phyloP scores from a whole-genome alignment of 2,329 filamentous ascomycete genomes.

The Aspergillus alliaceus region DNA sequence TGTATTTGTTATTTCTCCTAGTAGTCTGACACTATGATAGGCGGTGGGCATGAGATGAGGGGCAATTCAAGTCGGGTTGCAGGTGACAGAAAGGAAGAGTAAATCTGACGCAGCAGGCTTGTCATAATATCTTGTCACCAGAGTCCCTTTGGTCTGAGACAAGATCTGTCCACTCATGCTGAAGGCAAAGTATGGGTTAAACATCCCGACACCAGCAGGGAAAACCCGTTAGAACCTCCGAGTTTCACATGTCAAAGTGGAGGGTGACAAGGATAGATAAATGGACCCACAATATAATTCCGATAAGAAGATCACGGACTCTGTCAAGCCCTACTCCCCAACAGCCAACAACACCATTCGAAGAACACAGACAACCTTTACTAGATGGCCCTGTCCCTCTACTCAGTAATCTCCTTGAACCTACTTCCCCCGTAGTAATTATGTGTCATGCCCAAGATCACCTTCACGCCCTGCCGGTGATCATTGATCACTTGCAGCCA shows the following conservation, averaged over 20 bases:
- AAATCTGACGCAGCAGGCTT: background rate
- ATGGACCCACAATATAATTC: background rate
- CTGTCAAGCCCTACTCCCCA: too few relatives aligned
- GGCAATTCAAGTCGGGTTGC: background rate
- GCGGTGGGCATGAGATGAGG: background rate
- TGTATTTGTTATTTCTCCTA: background rate
- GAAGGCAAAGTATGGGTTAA: background rate
- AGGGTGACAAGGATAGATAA: too few relatives aligned
- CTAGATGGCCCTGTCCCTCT: too few relatives aligned
- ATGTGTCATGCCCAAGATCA: background rate
- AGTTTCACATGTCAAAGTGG: slow-evolving; percentile 2
- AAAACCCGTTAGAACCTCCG: background rate
- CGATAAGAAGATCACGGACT: background rate
- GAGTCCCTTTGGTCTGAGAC: too few relatives aligned
- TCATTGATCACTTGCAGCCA: background rate
- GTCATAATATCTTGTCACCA: background rate
- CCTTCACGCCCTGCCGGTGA: background rate
- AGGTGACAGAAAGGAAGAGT: background rate
- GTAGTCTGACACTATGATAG: background rate
- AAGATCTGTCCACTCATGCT: too few relatives aligned
- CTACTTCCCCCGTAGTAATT: background rate
- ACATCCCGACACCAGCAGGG: background rate
- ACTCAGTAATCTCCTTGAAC: too few relatives aligned
- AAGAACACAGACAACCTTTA: too few relatives aligned
- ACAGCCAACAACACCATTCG: background rate